A percentile compares a stretch with the other conserved stretches of the same genome.
Conservation (phyloP, 805 yeast species). For the Candida palmyrensis region DNA sequence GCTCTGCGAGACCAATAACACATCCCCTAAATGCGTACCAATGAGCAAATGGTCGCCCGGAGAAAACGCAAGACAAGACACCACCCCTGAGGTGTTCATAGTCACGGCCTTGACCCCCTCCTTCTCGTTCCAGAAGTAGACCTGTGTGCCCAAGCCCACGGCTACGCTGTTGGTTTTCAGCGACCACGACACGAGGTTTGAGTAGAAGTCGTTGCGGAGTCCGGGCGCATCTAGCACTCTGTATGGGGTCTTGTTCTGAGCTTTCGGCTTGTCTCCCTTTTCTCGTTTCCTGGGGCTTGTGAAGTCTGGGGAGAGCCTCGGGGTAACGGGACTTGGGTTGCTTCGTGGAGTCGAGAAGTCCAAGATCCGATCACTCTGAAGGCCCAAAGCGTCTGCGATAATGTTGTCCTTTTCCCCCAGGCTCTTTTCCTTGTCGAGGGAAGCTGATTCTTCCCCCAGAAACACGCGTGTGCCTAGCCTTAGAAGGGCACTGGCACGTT, state of each 20-base stretch:
- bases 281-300: not conserved
- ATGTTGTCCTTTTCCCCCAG: too few relatives aligned
- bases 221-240: conserved; percentile 51
- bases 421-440: conserved; percentile 1
- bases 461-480: too few relatives aligned
- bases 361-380: not conserved
- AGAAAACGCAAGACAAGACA: conserved; percentile 59
- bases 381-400: not conserved
- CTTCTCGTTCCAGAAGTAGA: conserved; percentile 58
- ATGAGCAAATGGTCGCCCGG: conserved; percentile 42
- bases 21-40: conserved; percentile 54
- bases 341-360: not conserved
- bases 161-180: conserved; percentile 43
- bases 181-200: conserved; percentile 75
- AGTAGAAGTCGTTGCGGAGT: conserved; percentile 70
- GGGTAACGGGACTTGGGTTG: not conserved
- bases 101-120: conserved; percentile 39
- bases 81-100: conserved; percentile 36
- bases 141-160: conserved; percentile 59
- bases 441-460: too few relatives aligned
- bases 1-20: conserved; percentile 41
- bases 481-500: not conserved
- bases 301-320: not conserved
- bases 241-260: conserved; percentile 4
- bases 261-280: not conserved